Evolutionary conservation across 495 filamentous ascomycete genomes (phyloP).

Genomic region (Neurospora cerealis): DNA sequence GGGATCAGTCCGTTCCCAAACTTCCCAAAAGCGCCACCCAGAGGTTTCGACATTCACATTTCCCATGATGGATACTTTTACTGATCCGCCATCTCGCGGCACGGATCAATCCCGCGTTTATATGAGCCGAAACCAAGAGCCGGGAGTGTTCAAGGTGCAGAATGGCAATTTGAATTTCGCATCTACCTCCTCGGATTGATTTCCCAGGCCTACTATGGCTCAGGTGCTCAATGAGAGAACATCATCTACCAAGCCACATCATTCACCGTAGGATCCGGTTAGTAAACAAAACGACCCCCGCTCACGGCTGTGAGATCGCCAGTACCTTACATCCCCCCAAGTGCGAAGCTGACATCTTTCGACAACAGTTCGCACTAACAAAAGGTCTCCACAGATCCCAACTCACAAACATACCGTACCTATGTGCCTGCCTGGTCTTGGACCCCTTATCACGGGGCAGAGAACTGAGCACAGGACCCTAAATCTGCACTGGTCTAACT

Average conservation of each 20-base stretch:
- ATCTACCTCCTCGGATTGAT: background rate
- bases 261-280: background rate
- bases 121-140: background rate
- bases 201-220: background rate
- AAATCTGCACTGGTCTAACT: background rate
- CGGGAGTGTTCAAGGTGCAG: background rate
- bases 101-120: background rate
- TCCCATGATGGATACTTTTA: background rate
- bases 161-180: background rate
- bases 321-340: background rate
- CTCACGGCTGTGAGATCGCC: background rate
- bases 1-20: background rate
- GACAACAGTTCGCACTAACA: background rate
- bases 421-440: background rate
- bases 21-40: background rate
- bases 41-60: background rate
- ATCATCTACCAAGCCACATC: background rate
- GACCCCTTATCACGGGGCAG: background rate
- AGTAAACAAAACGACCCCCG: background rate
- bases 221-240: background rate
- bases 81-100: background rate
- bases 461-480: background rate
- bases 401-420: background rate
- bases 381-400: background rate
- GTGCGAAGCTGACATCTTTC: background rate